Evolutionary conservation across 768 basidiomycete species (phyloP), one percentile per base, ranked within the genome.

Genomic region (Lentinula edodes): DNA sequence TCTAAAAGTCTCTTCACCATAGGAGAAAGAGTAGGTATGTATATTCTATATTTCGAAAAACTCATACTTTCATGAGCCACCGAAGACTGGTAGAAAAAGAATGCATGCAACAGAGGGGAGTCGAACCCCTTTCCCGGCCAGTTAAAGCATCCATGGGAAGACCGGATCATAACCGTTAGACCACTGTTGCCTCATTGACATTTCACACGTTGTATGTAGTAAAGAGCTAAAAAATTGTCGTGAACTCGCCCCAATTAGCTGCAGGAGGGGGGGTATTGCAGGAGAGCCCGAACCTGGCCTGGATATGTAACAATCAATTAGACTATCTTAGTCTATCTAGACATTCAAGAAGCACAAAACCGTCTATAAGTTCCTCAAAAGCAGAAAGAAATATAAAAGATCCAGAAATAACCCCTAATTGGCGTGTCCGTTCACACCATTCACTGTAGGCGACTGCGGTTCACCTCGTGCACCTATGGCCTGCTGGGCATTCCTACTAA

Each of bases 401-500:
- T 10, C 7, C 38, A 15, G 35, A 54, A 36, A 54, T 6, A 23
- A 20, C 35, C 16, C 8, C 35, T 18, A 56, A 9, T 32, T 54
- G 18, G 53, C 43, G 32, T 50, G 43, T 39, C 52, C 62, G 20
- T 60, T 50, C 12, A 45, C 46, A 28, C 51, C 60, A 20, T 46
- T 56, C 52, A 8, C n/a, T n/a, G 32, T 10, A 15, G 59, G 28
- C 28, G 50, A 20, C 20, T 10, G 35, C 34, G 52, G 7, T 15
- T 42, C 39, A 15, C 12, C 52, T 12, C 42, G 35, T 28, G 70
- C 71, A 12, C 71, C 69, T 13, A 80, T 64, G n/a, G 78, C 67
- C 9, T 78, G 76, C 5, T 74, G 67, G 16, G 83, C 70, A 15
- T 75, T 72, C 61, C 78, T 78, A 61, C 74, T 73, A 28, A 84